Conservation (phyloP, 768 basidiomycete species). For the Rhodotorula kratochvilovae region DNA sequence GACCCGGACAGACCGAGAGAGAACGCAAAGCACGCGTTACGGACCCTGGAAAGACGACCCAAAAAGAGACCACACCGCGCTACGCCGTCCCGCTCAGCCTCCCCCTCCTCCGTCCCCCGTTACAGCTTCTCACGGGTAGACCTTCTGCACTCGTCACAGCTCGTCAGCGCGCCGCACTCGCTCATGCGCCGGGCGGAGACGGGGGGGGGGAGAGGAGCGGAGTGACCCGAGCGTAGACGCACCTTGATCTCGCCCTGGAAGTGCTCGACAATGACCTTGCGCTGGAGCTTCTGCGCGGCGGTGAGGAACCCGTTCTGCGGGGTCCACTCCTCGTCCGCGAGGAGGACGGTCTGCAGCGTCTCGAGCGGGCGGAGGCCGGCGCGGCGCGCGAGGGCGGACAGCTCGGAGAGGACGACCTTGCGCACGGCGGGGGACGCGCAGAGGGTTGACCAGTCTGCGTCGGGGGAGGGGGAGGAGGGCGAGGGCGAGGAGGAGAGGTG, state of each 20-base stretch:
- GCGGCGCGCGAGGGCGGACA: conserved; percentile 69
- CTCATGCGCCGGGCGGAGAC: too few relatives aligned
- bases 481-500: neutral
- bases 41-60: too few relatives aligned
- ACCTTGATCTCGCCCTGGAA: conserved; percentile 27
- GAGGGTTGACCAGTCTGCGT: conserved; percentile 39
- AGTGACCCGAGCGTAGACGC: too few relatives aligned
- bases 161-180: too few relatives aligned
- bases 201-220: neutral
- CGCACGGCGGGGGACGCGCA: conserved; percentile 63
- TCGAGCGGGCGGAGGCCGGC: conserved; percentile 63
- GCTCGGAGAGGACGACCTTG: conserved; percentile 55
- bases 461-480: neutral
- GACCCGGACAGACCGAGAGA: too few relatives aligned
- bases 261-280: conserved; percentile 55
- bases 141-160: neutral
- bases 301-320: conserved; percentile 83
- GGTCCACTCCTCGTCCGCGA: conserved; percentile 85
- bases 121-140: neutral
- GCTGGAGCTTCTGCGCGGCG: conserved; percentile 84
- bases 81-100: too few relatives aligned
- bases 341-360: conserved; percentile 63
- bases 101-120: too few relatives aligned
- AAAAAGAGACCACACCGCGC: too few relatives aligned
- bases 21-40: too few relatives aligned